These are phyloP conservation scores for Alternaria brassicicola DNA, from an alignment of 2,329 filamentous ascomycete genomes.

Conservation along the genomic window DNA sequence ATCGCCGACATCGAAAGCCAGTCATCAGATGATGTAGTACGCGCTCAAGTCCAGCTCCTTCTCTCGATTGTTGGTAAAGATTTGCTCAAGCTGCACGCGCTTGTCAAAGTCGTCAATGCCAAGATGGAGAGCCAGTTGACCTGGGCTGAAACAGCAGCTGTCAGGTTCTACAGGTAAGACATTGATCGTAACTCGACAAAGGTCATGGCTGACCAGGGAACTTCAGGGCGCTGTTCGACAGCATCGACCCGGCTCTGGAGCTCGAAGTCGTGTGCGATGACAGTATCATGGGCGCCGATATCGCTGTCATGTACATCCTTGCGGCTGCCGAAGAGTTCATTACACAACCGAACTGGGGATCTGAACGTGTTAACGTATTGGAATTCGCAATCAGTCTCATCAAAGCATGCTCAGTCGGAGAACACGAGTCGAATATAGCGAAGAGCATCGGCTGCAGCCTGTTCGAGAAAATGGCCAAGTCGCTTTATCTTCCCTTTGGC, in stretches of 20 bases:
- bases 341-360: not conserved
- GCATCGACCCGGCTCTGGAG: not conserved
- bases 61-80: not conserved
- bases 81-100: not conserved
- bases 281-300: not conserved
- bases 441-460: not conserved
- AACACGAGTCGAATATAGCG: not conserved
- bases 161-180: constrained; percentile 1
- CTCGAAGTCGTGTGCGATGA: not conserved
- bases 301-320: not conserved
- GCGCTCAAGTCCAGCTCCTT: not conserved
- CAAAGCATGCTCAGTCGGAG: not conserved
- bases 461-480: not conserved
- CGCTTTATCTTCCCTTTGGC: not conserved
- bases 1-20: not conserved
- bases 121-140: not conserved
- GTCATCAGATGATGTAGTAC: not conserved
- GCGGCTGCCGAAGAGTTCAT: not conserved
- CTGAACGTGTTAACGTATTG: not conserved
- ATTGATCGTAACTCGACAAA: not conserved
- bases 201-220: not conserved
- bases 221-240: not conserved
- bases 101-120: not conserved
- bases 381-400: not conserved
- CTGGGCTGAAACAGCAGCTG: not conserved